phyloP scores from a whole-genome alignment of 371 early-diverging fungal species.

The Smittium mucronatum region DNA sequence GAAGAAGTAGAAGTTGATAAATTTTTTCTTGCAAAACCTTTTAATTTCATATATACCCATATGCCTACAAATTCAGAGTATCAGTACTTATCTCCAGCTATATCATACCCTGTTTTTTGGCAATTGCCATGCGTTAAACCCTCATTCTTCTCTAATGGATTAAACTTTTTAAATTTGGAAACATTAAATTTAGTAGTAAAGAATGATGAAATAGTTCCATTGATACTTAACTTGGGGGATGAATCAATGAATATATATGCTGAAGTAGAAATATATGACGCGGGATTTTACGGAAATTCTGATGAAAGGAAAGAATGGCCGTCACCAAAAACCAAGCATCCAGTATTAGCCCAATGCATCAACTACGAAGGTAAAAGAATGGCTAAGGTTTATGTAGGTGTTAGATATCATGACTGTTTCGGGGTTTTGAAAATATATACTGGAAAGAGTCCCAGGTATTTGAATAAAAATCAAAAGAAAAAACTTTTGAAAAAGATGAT shows the following conservation, averaged over 20 bases:
- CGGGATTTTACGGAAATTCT: no score
- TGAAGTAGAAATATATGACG: slow-evolving; percentile 31
- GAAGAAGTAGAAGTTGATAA: slow-evolving; percentile 22
- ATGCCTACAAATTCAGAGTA: slow-evolving; percentile 19
- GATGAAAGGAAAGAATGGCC: slow-evolving; percentile 18
- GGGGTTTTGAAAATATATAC: slow-evolving; percentile 34
- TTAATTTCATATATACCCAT: slow-evolving; percentile 30
- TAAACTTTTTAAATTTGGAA: slow-evolving; percentile 31
- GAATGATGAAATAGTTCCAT: slow-evolving; percentile 25
- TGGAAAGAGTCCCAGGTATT: slow-evolving; percentile 25
- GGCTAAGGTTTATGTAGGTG: slow-evolving; percentile 29
- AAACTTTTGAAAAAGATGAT: background rate
- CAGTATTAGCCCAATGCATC: slow-evolving; percentile 34
- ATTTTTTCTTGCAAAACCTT: slow-evolving; percentile 32
- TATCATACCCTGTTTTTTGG: slow-evolving; percentile 33
- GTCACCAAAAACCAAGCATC: slow-evolving; percentile 27
- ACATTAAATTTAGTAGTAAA: slow-evolving; percentile 21
- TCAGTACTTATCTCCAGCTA: slow-evolving; percentile 28
- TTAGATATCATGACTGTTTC: slow-evolving; percentile 17
- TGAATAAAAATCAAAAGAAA: slow-evolving; percentile 15
- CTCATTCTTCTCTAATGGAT: slow-evolving; percentile 21
- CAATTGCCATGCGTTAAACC: slow-evolving; percentile 33
- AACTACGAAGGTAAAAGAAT: slow-evolving; percentile 34
- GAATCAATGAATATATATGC: slow-evolving; percentile 28
- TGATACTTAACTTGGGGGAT: slow-evolving; percentile 28